A percentile compares a stretch with the other conserved stretches of the same genome.
These are phyloP conservation scores for Boletus pseudo-olivaceus DNA, from an alignment of 768 basidiomycete genomes.

Conservation along the genomic window DNA sequence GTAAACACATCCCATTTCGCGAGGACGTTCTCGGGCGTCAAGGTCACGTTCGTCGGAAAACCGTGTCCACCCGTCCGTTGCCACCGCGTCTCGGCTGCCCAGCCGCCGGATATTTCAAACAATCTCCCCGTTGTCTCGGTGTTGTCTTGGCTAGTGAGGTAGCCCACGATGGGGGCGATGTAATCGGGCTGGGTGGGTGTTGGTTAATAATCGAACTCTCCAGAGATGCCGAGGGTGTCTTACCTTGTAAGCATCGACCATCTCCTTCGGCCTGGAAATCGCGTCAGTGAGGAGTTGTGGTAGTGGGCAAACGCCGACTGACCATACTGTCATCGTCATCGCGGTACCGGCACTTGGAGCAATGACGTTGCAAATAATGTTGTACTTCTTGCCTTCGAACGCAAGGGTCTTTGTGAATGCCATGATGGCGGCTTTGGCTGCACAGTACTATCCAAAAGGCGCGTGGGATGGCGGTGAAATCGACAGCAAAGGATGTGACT, in stretches of 20 bases:
- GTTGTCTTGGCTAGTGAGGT: constrained; percentile 80
- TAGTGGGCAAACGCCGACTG: constrained; percentile 18
- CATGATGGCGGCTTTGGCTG: constrained; percentile 90
- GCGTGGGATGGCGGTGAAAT: neutral
- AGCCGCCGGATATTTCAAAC: constrained; percentile 88
- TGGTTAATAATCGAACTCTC: neutral
- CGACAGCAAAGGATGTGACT: constrained; percentile 11
- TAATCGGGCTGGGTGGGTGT: constrained; percentile 64
- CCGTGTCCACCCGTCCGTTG: constrained; percentile 83
- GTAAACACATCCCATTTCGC: constrained; percentile 82
- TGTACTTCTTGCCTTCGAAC: constrained; percentile 88
- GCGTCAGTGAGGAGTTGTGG: neutral
- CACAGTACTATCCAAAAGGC: constrained; percentile 58
- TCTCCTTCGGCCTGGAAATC: constrained; percentile 62
- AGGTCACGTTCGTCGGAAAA: constrained; percentile 74
- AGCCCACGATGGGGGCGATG: constrained; percentile 91
- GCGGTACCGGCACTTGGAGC: constrained; percentile 88
- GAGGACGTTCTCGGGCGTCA: constrained; percentile 78
- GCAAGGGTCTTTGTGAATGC: constrained; percentile 88
- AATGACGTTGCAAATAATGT: constrained; percentile 85
- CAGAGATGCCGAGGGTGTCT: neutral
- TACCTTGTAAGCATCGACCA: constrained; percentile 88
- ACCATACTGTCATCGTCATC: constrained; percentile 85
- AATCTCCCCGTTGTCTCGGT: constrained; percentile 66
- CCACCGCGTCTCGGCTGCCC: constrained; percentile 92